Conservation (phyloP, 2,329 filamentous ascomycete species). For the Teratosphaeria zuluensis region DNA sequence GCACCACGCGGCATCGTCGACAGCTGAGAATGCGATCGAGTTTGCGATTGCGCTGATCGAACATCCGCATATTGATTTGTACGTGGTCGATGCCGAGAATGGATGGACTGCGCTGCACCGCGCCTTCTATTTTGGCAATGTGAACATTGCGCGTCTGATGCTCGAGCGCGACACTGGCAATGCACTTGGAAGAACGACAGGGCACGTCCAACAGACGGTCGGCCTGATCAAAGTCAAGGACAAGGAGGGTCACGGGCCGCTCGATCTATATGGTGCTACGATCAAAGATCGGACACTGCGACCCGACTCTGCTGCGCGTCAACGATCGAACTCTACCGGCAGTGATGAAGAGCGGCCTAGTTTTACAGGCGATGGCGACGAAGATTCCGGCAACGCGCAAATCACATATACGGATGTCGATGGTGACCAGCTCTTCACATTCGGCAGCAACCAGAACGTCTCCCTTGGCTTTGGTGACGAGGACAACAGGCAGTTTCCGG, state of each 20-base stretch:
- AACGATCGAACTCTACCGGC: constrained; percentile 22
- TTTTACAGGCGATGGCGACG: constrained; percentile 44
- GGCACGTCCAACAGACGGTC: constrained; percentile 52
- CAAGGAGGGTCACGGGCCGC: constrained; percentile 84
- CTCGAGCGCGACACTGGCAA: constrained; percentile 67
- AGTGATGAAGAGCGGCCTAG: constrained; percentile 38
- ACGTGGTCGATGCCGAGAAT: constrained; percentile 78
- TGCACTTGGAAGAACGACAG: constrained; percentile 51
- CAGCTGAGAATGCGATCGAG: constrained; percentile 54
- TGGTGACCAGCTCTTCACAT: constrained; percentile 84
- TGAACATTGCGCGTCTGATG: constrained; percentile 73
- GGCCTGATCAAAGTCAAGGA: constrained; percentile 92
- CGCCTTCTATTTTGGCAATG: constrained; percentile 81
- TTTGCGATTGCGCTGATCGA: constrained; percentile 75
- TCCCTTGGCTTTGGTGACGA: constrained; percentile 91
- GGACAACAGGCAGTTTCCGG: constrained; percentile 87
- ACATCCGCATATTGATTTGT: constrained; percentile 74
- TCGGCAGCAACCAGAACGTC: constrained; percentile 93
- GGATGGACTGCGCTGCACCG: constrained; percentile 94
- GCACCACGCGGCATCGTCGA: constrained; percentile 72
- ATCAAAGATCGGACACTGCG: constrained; percentile 65
- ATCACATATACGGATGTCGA: constrained; percentile 30
- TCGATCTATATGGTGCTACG: constrained; percentile 83
- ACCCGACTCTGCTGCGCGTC: constrained; percentile 27
- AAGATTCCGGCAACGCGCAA: constrained; percentile 6